Evolutionary conservation across 306 rosid species (phyloP).

Genomic region (Arachis hypogaea): DNA sequence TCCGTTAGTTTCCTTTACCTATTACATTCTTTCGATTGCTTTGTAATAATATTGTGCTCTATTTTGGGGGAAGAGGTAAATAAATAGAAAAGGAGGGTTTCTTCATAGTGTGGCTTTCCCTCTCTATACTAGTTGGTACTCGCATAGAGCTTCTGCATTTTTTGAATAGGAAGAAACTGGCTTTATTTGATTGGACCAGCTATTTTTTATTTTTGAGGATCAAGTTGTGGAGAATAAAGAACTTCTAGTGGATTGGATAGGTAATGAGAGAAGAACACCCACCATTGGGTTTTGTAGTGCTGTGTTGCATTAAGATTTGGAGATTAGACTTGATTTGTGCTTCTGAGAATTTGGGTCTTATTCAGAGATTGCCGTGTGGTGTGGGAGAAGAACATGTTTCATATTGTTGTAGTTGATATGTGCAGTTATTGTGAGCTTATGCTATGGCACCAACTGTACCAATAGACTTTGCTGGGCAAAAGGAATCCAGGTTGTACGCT

Average conservation of each 20-base stretch:
- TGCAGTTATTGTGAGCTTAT: constrained; percentile 58
- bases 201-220: not conserved
- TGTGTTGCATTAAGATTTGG: constrained; percentile 44
- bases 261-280: constrained; percentile 44
- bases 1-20: constrained; percentile 30
- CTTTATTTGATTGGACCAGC: not conserved
- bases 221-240: not conserved
- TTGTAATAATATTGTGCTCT: constrained; percentile 8
- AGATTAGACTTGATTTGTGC: constrained; percentile 40
- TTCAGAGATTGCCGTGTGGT: constrained; percentile 31
- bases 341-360: constrained; percentile 32
- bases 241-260: constrained; percentile 19
- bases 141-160: constrained; percentile 18
- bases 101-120: constrained; percentile 23
- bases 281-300: constrained; percentile 39
- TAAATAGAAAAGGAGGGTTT: constrained; percentile 3
- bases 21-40: constrained; percentile 24
- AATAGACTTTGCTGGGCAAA: constrained; percentile 83
- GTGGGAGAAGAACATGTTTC: constrained; percentile 4
- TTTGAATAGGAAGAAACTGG: constrained; percentile 22
- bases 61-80: not conserved
- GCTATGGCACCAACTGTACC: constrained; percentile 98
- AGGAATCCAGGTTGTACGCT: constrained; percentile 62
- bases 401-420: constrained; percentile 66
- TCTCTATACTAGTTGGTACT: not conserved